These are phyloP conservation scores for Sonneratia alba DNA, from an alignment of 345 rosid genomes.

Conservation along the genomic window DNA sequence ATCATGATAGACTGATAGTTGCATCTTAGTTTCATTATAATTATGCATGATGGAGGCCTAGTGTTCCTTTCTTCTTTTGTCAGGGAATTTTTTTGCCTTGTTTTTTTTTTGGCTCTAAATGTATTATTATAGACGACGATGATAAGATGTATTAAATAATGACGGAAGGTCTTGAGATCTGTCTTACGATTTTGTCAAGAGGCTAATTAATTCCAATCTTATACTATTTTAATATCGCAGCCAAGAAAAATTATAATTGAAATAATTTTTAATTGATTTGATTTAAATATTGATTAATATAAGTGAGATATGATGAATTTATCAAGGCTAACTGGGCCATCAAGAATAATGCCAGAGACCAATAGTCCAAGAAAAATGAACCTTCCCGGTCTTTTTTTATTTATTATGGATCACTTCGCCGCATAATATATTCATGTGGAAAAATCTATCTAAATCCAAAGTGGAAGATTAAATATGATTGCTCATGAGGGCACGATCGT, in stretches of 20 bases:
- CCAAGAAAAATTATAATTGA: no score
- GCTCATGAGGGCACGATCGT: background rate
- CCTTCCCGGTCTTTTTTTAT: background rate
- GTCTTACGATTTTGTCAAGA: background rate
- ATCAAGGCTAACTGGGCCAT: no score
- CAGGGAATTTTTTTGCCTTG: background rate
- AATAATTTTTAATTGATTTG: no score
- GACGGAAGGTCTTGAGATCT: background rate
- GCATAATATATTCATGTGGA: background rate
- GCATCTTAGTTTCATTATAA: background rate
- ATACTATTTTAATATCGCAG: no score
- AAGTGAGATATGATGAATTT: no score
- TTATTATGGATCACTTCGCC: background rate
- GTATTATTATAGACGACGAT: background rate
- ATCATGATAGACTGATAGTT: background rate
- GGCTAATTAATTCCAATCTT: background rate
- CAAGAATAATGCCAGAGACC: no score
- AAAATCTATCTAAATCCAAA: background rate
- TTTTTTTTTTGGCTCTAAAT: background rate
- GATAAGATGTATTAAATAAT: background rate
- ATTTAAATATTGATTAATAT: no score
- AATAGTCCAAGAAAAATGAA: no score
- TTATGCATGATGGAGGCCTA: background rate
- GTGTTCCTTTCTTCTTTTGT: background rate
- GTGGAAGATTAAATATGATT: background rate